Evolutionary conservation across 2,329 filamentous ascomycete genomes (phyloP), one percentile per base, ranked within the genome.

Genomic region (Aspergillus eucalypticola): DNA sequence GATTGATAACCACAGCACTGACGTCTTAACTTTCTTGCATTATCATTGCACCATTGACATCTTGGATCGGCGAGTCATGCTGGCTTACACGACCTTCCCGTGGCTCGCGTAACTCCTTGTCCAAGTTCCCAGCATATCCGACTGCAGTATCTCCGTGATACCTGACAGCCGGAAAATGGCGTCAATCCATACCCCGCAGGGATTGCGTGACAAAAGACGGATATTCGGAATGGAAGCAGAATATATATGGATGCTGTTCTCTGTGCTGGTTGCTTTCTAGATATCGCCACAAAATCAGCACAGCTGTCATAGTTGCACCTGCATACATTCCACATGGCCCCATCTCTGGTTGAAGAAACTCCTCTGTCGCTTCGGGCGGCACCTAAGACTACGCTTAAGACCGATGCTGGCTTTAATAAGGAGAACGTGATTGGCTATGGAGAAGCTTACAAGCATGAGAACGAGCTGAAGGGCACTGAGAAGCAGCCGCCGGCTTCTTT

Each of bases 401-500:
- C 69, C 13, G 70, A 75, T 15, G 66, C 65, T 0, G 73, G 72
- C 3, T 66, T 69, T 52, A 76, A 76, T 57, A 78, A 77, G 67
- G 75, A 76, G 61, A 71, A 72, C 49, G 48, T 73, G 44, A 69
- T 73, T 25, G 74, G 74, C 49, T 73, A 75, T 56, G 68, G 67
- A 17, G 63, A 66, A 23, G 41, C 60, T 1, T 74, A 71, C 52
- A 77, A 80, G 52, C 80, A 81, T 61, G 82, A 85, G 0, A 72
- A 76, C 4, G 85, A 87, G 64, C 65, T 84, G 39, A 77, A 84
- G 53, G 84, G 84, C 3, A 82, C 80, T 10, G 79, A 72, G 2
- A 83, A 80, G 61, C 79, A 84, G 66, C 77, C 82, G 15, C 81
- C 84, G 8, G 83, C 84, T 5, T 82, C 86, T 71, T 92, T 90